phyloP scores from a whole-genome alignment of 495 filamentous ascomycete species.

The Hypoxylon cercidicola region DNA sequence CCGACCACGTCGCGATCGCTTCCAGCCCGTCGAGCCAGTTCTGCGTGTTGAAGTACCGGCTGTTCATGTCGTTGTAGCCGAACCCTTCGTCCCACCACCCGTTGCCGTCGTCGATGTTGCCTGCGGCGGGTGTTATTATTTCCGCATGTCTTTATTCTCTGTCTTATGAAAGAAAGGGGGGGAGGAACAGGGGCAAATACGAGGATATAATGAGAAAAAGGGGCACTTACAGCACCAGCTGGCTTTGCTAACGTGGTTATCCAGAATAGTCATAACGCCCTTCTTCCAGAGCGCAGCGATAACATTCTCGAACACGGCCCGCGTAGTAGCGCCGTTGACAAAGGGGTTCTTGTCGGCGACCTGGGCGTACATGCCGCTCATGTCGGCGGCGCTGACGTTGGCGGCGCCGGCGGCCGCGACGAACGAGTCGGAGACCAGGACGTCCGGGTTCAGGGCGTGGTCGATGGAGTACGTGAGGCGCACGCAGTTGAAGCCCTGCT shows the following conservation, averaged over 20 bases:
- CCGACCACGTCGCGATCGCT: constrained; percentile 54
- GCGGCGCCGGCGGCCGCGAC: constrained; percentile 48
- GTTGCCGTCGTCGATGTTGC: constrained; percentile 60
- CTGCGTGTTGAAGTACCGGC: constrained; percentile 57
- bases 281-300: constrained; percentile 53
- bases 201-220: not conserved
- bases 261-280: constrained; percentile 59
- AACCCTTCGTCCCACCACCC: constrained; percentile 62
- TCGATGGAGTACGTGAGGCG: constrained; percentile 64
- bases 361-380: constrained; percentile 47
- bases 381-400: constrained; percentile 42
- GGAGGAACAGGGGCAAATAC: not conserved
- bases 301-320: constrained; percentile 52
- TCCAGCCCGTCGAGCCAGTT: constrained; percentile 56
- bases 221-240: constrained; percentile 58
- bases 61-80: constrained; percentile 56
- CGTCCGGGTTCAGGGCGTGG: constrained; percentile 56
- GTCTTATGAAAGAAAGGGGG: not conserved
- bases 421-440: constrained; percentile 54
- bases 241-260: constrained; percentile 63
- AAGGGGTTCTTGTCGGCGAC: constrained; percentile 57
- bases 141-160: not conserved
- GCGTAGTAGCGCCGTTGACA: constrained; percentile 45
- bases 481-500: constrained; percentile 63
- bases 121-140: constrained; percentile 21